Percentiles rank a stretch among this genome's conserved stretches.
Conservation (phyloP, 257 asterid species). For the Nicotiana undulata region DNA sequence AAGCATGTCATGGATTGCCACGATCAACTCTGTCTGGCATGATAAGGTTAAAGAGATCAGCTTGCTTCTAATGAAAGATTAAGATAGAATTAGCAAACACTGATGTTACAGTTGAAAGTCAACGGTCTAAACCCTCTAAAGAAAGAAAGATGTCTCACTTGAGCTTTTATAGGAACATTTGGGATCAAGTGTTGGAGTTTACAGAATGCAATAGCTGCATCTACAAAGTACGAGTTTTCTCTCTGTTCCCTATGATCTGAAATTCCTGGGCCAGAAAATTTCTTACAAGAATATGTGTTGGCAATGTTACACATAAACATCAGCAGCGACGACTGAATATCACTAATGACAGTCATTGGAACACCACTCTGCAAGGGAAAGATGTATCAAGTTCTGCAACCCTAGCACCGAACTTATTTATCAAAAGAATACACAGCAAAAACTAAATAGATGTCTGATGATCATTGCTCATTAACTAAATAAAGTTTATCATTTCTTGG, state of each 20-base stretch:
- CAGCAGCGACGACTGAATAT: constrained; percentile 67
- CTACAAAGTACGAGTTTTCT: constrained; percentile 59
- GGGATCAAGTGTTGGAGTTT: constrained; percentile 69
- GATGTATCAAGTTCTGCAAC: constrained; percentile 13
- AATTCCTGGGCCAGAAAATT: constrained; percentile 42
- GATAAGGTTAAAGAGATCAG: constrained; percentile 13
- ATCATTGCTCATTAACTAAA: constrained; percentile 1
- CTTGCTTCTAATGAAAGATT: not conserved
- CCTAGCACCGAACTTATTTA: not conserved
- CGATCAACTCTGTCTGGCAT: constrained; percentile 73
- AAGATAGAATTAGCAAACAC: not conserved
- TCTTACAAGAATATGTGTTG: constrained; percentile 53
- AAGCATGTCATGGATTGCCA: constrained; percentile 91
- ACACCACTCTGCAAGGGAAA: constrained; percentile 49
- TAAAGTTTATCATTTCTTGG: not conserved
- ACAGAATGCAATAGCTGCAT: constrained; percentile 86
- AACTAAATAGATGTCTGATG: not conserved
- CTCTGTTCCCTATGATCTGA: constrained; percentile 53
- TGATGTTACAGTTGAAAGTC: constrained; percentile 10
- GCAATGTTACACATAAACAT: constrained; percentile 76
- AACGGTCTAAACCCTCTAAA: constrained; percentile 9
- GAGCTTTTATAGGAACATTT: constrained; percentile 63
- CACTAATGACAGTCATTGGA: constrained; percentile 52
- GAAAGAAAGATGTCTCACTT: constrained; percentile 47
- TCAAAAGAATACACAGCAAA: not conserved